Percentiles rank a stretch among this genome's conserved stretches.
phyloP scores from a whole-genome alignment of 495 filamentous ascomycete species.

The Chaetomidium leptoderma region DNA sequence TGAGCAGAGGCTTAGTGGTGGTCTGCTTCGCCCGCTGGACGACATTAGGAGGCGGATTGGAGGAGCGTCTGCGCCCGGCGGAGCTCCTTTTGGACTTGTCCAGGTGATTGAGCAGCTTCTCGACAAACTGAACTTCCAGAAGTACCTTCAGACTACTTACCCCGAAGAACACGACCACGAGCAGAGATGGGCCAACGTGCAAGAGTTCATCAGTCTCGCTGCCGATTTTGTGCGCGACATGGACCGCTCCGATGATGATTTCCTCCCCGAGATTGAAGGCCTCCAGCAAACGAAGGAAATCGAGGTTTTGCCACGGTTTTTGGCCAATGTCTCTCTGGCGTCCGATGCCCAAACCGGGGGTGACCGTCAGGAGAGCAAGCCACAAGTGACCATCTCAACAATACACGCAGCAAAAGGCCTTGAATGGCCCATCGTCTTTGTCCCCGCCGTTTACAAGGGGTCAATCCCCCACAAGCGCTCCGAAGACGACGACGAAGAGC shows the following conservation, averaged over 20 bases:
- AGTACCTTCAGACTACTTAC: conserved; percentile 64
- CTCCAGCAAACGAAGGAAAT: conserved; percentile 64
- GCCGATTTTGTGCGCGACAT: conserved; percentile 57
- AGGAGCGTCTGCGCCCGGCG: conserved; percentile 31
- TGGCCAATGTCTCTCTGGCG: conserved; percentile 85
- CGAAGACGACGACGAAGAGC: conserved; percentile 86
- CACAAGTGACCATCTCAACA: conserved; percentile 86
- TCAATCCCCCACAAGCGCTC: conserved; percentile 92
- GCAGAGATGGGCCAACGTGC: conserved; percentile 83
- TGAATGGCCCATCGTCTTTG: conserved; percentile 96
- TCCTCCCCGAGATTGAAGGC: conserved; percentile 72
- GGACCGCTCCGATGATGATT: conserved; percentile 55
- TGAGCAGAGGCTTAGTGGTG: conserved; percentile 51
- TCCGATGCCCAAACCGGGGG: conserved; percentile 65
- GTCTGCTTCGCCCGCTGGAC: conserved; percentile 49
- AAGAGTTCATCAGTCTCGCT: conserved; percentile 77
- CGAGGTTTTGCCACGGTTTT: conserved; percentile 70
- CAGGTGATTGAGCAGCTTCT: conserved; percentile 73
- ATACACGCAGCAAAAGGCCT: conserved; percentile 96
- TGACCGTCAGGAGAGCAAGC: conserved; percentile 50
- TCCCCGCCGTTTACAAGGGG: conserved; percentile 85
- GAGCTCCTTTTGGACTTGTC: conserved; percentile 50
- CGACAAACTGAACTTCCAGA: conserved; percentile 66
- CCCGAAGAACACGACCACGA: conserved; percentile 74
- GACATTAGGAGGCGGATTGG: conserved; percentile 60